Evolutionary conservation across 1,139 yeast species (phyloP), one percentile per base, ranked within the genome.

Genomic region (Saccharomyces hybrid): DNA sequence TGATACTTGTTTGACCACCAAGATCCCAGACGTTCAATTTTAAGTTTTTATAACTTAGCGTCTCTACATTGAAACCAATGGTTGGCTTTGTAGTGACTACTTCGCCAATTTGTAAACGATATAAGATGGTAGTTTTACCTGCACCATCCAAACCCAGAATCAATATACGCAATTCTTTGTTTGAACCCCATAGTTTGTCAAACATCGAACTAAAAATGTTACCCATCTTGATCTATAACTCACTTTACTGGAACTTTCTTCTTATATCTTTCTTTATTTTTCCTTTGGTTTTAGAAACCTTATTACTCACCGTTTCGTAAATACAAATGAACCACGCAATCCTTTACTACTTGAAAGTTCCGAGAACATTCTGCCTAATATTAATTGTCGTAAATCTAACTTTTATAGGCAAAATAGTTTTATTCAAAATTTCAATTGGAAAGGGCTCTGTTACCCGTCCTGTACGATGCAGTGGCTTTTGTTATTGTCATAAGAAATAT

Each of bases 61-160:
- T 93, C 68, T 93, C 99, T 47, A 93, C 99, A 68, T 93, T 93
- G 78, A 93, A 93, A 5, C 99, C 99, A 61, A 93, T 90, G 8
- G 99, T 90, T 23, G 96, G 98, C 64, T 88, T 93, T 25, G 97
- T 90, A 51, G 95, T 88, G 47, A 90, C 90, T 31, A 90, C 96
- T 70, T 90, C 97, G 26, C 97, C 97, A 72, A 90, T 79, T 70
- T 93, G 97, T 58, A 93, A 77, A 63, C 95, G 82, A 74, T 93
- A 93, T 58, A 93, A 78, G 57, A 93, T 91, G 9, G 99, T 93
- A 49, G 99, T 93, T 70, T 93, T 93, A 53, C 99, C 99, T 2
- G 99, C 98, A 74, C 98, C 98, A 72, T 93, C 99, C 58, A 93
- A 76, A 4, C 99, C 99, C 54, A 93, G 77, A 63, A 93, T 93